Evolutionary conservation across 305 asterid species (phyloP).

Genomic region (Fraxinus sp.): DNA sequence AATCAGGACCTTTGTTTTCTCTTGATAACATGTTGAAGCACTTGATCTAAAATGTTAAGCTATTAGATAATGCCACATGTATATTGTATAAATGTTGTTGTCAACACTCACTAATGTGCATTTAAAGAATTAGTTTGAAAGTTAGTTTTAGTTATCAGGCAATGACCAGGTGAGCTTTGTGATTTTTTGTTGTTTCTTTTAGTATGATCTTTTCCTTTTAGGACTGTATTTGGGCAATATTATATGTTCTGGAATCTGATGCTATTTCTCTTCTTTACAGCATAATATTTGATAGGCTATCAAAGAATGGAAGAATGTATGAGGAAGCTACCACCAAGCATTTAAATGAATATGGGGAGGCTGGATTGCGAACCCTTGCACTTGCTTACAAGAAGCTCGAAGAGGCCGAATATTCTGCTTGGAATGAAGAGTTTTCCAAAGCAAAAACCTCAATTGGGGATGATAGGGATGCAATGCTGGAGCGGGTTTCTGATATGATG

Average conservation of each 20-base stretch:
- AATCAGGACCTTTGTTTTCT: background rate
- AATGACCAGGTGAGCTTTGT: background rate
- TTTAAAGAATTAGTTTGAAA: background rate
- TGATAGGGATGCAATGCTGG: slow-evolving; percentile 81
- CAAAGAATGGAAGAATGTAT: slow-evolving; percentile 63
- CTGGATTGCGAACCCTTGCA: slow-evolving; percentile 77
- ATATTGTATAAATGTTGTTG: background rate
- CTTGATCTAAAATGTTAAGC: background rate
- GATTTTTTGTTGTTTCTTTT: background rate
- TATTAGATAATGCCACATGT: background rate
- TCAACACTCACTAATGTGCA: background rate
- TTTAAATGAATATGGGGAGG: slow-evolving; percentile 84
- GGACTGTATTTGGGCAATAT: slow-evolving; percentile 1
- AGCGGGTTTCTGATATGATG: slow-evolving; percentile 67
- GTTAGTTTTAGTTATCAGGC: background rate
- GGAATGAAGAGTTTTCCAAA: slow-evolving; percentile 70
- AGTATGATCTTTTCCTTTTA: slow-evolving; percentile 2
- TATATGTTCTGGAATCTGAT: slow-evolving; percentile 9
- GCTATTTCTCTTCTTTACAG: slow-evolving; percentile 41
- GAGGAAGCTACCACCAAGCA: slow-evolving; percentile 75
- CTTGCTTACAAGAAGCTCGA: slow-evolving; percentile 82
- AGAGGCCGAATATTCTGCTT: slow-evolving; percentile 56
- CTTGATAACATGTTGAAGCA: background rate
- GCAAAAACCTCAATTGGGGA: slow-evolving; percentile 69
- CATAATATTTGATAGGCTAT: slow-evolving; percentile 75